Evolutionary conservation across 768 basidiomycete genomes (phyloP), one percentile per base, ranked within the genome.

Genomic region (Lepiota venenata): DNA sequence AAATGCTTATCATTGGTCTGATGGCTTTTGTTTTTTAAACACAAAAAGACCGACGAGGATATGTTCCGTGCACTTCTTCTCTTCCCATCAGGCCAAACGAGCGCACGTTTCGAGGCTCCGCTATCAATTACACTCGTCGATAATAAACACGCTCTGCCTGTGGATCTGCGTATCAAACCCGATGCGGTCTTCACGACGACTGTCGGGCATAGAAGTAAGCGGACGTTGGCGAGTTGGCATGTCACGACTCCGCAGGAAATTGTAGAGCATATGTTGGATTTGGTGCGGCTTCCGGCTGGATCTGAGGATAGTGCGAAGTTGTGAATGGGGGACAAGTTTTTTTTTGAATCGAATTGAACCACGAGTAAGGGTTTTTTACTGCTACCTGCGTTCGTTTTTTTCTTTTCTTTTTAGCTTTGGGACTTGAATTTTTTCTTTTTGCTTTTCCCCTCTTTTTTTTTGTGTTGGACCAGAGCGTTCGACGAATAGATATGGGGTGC

Each of bases 41-140:
- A n/a, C n/a, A n/a, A n/a, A n/a, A n/a, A 89, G 91, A 95, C 95
- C 45, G 93, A 98, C 75, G 96, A 99, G 74, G 96, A 99, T 75
- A 99, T 99, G 96, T 98, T 98, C 88, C 87, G 94, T 60, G 80
- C 92, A 0, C 77, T 96, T 0, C 78, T 83, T 20, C 74, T 87
- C 58, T 88, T 89, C 72, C 71, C 73, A 0, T 61, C 75, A 1
- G 77, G 77, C 2, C 67, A 63, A 25, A 75, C 60, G 44, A 74
- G 72, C 54, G 70, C 76, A 11, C 69, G 69, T 7, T 78, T 89
- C 78, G 72, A 82, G 59, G 83, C 80, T 27, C 89, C 82, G 18
- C 71, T 85, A 18, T 71, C 75, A 2, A 75, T 81, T 2, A 80
- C 74, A 3, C 69, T 78, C 50, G 65, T 89, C 73, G 74, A 83